Evolutionary conservation across 2,329 filamentous ascomycete species (phyloP).

Genomic region (Phoma sp.): DNA sequence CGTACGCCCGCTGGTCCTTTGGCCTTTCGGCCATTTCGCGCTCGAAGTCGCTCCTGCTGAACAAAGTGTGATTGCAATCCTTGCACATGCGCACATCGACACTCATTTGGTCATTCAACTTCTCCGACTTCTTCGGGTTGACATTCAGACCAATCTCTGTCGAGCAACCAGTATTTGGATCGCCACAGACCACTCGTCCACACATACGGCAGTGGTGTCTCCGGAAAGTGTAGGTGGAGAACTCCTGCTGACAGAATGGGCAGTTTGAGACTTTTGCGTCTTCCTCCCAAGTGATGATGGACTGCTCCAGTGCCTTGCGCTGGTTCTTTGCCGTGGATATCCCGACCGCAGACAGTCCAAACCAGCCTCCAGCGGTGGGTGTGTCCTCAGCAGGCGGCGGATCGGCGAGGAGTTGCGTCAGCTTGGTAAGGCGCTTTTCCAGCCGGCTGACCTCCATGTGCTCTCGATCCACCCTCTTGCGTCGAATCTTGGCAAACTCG

Average conservation of each 20-base stretch:
- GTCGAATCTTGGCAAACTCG: slow-evolving; percentile 73
- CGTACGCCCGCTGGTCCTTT: slow-evolving; percentile 79
- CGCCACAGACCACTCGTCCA: slow-evolving; percentile 90
- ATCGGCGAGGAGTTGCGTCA: slow-evolving; percentile 82
- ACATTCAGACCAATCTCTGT: slow-evolving; percentile 82
- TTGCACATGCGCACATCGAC: slow-evolving; percentile 91
- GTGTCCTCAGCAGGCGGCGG: slow-evolving; percentile 69
- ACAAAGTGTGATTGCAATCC: slow-evolving; percentile 78
- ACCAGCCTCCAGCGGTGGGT: slow-evolving; percentile 57
- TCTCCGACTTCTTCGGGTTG: slow-evolving; percentile 48
- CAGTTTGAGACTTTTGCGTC: slow-evolving; percentile 80
- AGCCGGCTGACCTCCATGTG: slow-evolving; percentile 87
- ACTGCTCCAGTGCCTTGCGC: slow-evolving; percentile 84
- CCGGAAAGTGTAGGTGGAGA: slow-evolving; percentile 89
- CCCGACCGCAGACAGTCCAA: slow-evolving; percentile 54
- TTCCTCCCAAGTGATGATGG: slow-evolving; percentile 93
- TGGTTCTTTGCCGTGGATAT: slow-evolving; percentile 67
- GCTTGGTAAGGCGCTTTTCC: slow-evolving; percentile 88
- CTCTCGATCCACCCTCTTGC: slow-evolving; percentile 80
- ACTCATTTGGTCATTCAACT: slow-evolving; percentile 63
- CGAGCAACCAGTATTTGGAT: slow-evolving; percentile 83
- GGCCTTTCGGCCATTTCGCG: slow-evolving; percentile 72
- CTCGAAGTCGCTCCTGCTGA: slow-evolving; percentile 78
- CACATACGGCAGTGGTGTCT: slow-evolving; percentile 95
- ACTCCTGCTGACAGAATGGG: slow-evolving; percentile 95